Evolutionary conservation across 1,284 basidiomycete genomes (phyloP), one percentile per base, ranked within the genome.

Genomic region (Meripilus lineatus): DNA sequence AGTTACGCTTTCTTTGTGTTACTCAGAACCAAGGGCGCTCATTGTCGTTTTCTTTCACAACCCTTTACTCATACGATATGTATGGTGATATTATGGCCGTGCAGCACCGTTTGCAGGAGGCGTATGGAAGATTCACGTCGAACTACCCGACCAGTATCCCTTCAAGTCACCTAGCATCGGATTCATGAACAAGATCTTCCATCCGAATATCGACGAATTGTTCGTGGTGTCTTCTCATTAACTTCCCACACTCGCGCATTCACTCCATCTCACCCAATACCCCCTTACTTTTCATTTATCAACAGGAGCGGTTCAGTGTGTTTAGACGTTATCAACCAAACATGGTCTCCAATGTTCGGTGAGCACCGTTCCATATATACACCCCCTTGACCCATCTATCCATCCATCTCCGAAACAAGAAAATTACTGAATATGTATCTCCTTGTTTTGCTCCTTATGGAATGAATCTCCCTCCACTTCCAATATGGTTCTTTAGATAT

Each of bases 171-270:
- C 96, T 2, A 95, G 92, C 59, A 99, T 99, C 57, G 95, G 95
- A 1, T 99, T 99, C 69, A 95, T 97, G 92, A 99, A 99, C 81
- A 97, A 97, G 84, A 98, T 99, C 63, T 99, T 97, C 65, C 95
- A 99, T 61, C 95, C 95, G 8, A 98, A 97, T 63, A 97, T 97
- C 58, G 93, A 97, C 66, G 94, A 97, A 66, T 69, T 94, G 89
- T 93, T 58, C 61, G 86, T 45, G 10, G 11, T 40, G 5, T 28
- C 22, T 20, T n/a, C n/a, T n/a, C n/a, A n/a, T n/a, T n/a, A n/a
- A n/a, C n/a, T n/a, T n/a, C n/a, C n/a, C n/a, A n/a, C n/a, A n/a
- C n/a, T n/a, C n/a, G n/a, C n/a, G n/a, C n/a, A 15, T 28, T 14
- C 34, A 23, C 18, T 28, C 17, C 42, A 26, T 44, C 15, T 50